These are phyloP conservation scores for Dactylis glomerata DNA, from an alignment of 176 grass and related monocot species.

Conservation along the genomic window DNA sequence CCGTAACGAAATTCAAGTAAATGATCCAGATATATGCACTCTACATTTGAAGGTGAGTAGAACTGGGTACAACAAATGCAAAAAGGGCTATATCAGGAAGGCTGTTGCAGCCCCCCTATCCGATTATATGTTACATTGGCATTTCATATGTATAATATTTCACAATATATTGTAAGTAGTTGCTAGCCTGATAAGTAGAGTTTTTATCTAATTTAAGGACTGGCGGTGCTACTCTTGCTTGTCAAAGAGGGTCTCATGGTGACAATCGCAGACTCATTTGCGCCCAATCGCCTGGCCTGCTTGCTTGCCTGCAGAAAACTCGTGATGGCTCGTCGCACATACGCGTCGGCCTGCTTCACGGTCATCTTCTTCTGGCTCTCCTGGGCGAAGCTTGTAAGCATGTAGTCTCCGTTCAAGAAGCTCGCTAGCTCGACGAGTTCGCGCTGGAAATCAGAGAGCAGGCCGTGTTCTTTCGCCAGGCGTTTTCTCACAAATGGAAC, in stretches of 20 bases:
- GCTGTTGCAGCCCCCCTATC: neutral
- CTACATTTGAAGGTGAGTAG: neutral
- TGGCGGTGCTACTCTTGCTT: slow-evolving; percentile 12
- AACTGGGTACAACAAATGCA: neutral
- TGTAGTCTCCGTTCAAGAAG: slow-evolving; percentile 76
- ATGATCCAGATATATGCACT: neutral
- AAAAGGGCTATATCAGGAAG: neutral
- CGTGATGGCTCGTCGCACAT: slow-evolving; percentile 55
- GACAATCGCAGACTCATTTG: slow-evolving; percentile 69
- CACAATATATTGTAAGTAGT: neutral
- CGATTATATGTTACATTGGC: neutral
- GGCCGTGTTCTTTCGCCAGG: slow-evolving; percentile 49
- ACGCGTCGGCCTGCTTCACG: slow-evolving; percentile 65
- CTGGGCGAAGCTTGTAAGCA: slow-evolving; percentile 52
- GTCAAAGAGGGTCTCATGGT: slow-evolving; percentile 83
- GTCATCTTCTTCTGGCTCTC: slow-evolving; percentile 57
- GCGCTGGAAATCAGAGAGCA: slow-evolving; percentile 77
- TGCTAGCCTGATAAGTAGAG: neutral
- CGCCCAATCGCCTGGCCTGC: slow-evolving; percentile 53
- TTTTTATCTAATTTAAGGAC: neutral
- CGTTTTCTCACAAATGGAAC: slow-evolving; percentile 38
- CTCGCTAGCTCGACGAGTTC: slow-evolving; percentile 70
- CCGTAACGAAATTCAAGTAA: neutral
- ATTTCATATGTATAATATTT: slow-evolving; percentile 16
- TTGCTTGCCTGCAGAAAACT: slow-evolving; percentile 67